Evolutionary conservation across 2,329 filamentous ascomycete genomes (phyloP).

Genomic region (Colletotrichum plurivorum): DNA sequence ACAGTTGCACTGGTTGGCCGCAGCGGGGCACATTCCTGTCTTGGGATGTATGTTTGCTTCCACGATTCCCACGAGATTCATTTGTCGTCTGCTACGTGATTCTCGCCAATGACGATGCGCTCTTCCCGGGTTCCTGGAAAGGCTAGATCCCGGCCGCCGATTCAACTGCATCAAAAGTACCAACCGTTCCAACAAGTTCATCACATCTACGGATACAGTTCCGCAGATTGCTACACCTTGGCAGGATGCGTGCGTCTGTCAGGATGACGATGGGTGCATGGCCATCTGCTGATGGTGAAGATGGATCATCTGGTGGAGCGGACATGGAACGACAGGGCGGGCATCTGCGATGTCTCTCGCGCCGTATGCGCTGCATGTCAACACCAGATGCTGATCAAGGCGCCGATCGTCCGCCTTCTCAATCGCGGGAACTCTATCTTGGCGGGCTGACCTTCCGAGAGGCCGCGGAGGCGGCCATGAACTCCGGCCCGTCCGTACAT

Average conservation of each 20-base stretch:
- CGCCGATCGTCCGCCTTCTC: not conserved
- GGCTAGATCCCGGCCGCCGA: not conserved
- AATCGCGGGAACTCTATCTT: not conserved
- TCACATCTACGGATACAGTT: not conserved
- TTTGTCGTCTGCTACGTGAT: not conserved
- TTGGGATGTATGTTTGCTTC: conserved; percentile 31
- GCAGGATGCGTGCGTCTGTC: not conserved
- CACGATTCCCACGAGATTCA: not conserved
- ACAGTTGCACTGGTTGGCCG: conserved; percentile 6
- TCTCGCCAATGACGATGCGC: conserved; percentile 5
- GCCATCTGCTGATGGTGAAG: too few species aligned
- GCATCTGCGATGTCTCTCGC: not conserved
- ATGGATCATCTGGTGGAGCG: too few species aligned
- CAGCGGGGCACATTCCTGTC: conserved; percentile 23
- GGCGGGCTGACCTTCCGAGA: too few species aligned
- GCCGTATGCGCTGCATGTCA: not conserved
- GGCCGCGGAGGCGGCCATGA: too few species aligned
- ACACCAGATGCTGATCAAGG: not conserved
- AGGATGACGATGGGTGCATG: not conserved
- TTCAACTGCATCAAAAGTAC: not conserved
- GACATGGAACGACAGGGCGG: too few species aligned
- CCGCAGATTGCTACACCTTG: not conserved
- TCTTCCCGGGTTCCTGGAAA: conserved; percentile 7
- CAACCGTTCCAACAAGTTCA: not conserved
- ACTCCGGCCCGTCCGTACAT: too few species aligned